Conservation (phyloP, 2,329 filamentous ascomycete species). For the Fusarium mangiferae region DNA sequence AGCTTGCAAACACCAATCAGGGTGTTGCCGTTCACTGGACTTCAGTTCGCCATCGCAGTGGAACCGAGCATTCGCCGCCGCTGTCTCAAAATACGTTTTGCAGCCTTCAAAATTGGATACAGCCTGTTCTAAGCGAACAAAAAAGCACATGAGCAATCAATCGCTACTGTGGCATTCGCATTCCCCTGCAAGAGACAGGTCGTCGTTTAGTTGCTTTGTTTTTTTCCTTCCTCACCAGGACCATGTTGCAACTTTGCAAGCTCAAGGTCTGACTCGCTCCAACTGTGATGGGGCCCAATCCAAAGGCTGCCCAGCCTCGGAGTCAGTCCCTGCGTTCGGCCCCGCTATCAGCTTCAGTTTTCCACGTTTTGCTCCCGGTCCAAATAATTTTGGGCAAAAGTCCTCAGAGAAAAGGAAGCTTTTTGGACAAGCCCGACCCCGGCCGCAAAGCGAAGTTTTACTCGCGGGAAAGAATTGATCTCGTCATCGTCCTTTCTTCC, state of each 20-base stretch:
- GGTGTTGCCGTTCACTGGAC: conserved; percentile 17
- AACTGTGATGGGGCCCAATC: conserved; percentile 40
- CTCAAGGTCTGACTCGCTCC: conserved; percentile 44
- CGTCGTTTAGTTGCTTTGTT: conserved; percentile 4
- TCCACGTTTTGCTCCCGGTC: conserved; percentile 33
- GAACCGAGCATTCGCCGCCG: conserved; percentile 39
- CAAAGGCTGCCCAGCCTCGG: conserved; percentile 33
- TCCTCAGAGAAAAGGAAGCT: conserved; percentile 26
- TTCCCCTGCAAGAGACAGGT: conserved; percentile 41
- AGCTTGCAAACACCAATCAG: conserved; percentile 37
- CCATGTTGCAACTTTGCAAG: conserved; percentile 28
- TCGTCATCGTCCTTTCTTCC: conserved; percentile 44
- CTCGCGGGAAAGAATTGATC: conserved; percentile 42
- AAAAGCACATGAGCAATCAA: not conserved
- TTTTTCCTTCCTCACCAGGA: not conserved
- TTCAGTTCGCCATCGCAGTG: conserved; percentile 34
- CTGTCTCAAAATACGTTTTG: conserved; percentile 29
- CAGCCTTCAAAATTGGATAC: conserved; percentile 15
- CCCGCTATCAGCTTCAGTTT: conserved; percentile 40
- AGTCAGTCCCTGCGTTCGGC: conserved; percentile 41
- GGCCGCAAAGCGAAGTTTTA: conserved; percentile 40
- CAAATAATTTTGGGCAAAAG: conserved; percentile 26
- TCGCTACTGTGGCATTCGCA: conserved; percentile 31
- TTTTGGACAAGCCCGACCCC: conserved; percentile 43
- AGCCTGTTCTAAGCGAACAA: conserved; percentile 14